A percentile compares a stretch with the other conserved stretches of the same genome.
Conservation (phyloP, 495 filamentous ascomycete genomes). For the Annulohypoxylon nitens region DNA sequence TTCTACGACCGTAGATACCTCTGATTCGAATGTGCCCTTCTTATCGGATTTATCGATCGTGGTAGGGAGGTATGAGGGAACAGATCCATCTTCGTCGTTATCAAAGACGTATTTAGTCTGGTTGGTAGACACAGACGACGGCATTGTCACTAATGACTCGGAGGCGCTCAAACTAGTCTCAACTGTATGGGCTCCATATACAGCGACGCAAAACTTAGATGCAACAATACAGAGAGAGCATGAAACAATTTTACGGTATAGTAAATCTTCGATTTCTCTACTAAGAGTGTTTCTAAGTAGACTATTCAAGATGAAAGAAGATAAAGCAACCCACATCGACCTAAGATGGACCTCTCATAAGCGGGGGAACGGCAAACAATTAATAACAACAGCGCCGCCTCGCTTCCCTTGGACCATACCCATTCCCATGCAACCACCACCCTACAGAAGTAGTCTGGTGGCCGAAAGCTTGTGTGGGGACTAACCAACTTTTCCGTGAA, state of each 20-base stretch:
- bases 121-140: conserved; percentile 13
- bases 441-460: conserved; percentile 29
- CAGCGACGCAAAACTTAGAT: conserved; percentile 3
- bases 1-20: conserved; percentile 35
- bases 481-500: conserved; percentile 16
- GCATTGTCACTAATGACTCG: conserved; percentile 24
- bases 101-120: conserved; percentile 26
- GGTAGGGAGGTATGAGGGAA: conserved; percentile 18
- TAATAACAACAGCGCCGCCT: conserved; percentile 26
- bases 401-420: conserved; percentile 16
- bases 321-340: conserved; percentile 7
- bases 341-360: conserved; percentile 13
- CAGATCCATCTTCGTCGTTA: conserved; percentile 27
- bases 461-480: conserved; percentile 38
- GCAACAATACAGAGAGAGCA: conserved; percentile 11
- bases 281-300: not conserved
- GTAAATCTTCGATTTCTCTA: conserved; percentile 9
- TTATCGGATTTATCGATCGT: conserved; percentile 33
- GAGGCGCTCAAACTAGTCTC: conserved; percentile 8
- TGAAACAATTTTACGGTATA: conserved; percentile 13
- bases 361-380: conserved; percentile 32
- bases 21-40: conserved; percentile 22
- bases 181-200: conserved; percentile 13
- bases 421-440: conserved; percentile 41
- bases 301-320: conserved; percentile 7